Evolutionary conservation across 2,329 filamentous ascomycete species (phyloP), one percentile per base, ranked within the genome.

Genomic region (Neonectria magnoliae): DNA sequence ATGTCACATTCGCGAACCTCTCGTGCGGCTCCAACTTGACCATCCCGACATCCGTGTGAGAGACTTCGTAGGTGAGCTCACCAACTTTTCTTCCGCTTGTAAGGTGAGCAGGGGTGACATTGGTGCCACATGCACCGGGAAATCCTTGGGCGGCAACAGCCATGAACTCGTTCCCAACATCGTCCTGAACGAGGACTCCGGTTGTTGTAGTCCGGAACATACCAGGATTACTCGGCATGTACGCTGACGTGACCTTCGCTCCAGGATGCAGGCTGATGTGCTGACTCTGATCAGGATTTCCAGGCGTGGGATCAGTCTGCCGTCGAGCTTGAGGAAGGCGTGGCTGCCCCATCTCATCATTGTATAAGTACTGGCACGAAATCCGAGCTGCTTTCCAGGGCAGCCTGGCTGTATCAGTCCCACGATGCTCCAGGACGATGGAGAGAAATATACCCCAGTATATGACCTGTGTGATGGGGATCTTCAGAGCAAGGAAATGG

Each of bases 311-410:
- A 16, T 61, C 42, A 22, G 33, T 50, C 8, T 48, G 31, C 6
- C 25, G 42, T 9, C 22, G 51, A 25, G 44, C 29, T 36, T 50
- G 58, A 14, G 44, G 50, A 3, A 33, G n/a, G 11, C 25, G 18
- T 47, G 54, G 54, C 20, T 27, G 42, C 25, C 58, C 58, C 52
- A 56, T 61, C 11, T 61, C 22, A 27, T 61, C 58, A 4, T 50
- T 22, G 11, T 41, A 56, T 1, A 61, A 2, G 25, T 61, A 56
- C 14, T 1, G 14, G 13, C 51, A 61, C 6, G 10, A 3, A 44
- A 61, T 44, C 16, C 8, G 1, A 16, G 16, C 58, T 22, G 14
- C 51, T 22, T 9, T 29, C 31, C 42, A 50, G 3, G 58, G 58
- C 3, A 61, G 29, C 33, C 13, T 61, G n/a, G 42, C 14, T 22